Evolutionary conservation across 2,329 filamentous ascomycete species (phyloP).

Genomic region (Remersonia thermophila): DNA sequence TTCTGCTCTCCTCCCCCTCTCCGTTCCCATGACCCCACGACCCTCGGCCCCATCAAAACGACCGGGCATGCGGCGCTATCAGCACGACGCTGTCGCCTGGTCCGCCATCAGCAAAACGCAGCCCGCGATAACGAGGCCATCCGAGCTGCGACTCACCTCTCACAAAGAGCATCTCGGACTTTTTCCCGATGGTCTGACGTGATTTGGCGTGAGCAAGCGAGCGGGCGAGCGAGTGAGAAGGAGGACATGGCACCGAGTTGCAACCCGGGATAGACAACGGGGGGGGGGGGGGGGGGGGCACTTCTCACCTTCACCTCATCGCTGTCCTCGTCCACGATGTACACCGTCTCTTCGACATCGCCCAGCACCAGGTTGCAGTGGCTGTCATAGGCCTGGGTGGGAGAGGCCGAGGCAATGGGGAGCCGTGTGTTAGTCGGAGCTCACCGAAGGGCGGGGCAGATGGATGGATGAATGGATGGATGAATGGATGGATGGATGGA

Average conservation of each 20-base stretch:
- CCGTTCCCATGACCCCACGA: too few relatives aligned
- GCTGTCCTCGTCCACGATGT: constrained; percentile 73
- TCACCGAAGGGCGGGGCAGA: too few relatives aligned
- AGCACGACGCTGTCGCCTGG: constrained; percentile 22
- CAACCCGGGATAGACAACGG: too few relatives aligned
- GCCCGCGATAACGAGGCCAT: neutral
- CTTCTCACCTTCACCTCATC: constrained; percentile 55
- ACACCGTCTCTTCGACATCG: constrained; percentile 95
- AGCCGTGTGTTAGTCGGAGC: constrained; percentile 2
- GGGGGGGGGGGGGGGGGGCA: too few relatives aligned
- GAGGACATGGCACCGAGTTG: too few relatives aligned
- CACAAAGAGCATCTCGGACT: constrained; percentile 97
- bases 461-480: too few relatives aligned
- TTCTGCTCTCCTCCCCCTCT: too few relatives aligned
- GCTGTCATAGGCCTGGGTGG: constrained; percentile 78
- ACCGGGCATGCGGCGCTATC: constrained; percentile 18
- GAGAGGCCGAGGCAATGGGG: too few relatives aligned
- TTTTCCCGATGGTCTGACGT: constrained; percentile 76
- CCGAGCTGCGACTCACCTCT: constrained; percentile 51
- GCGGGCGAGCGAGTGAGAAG: too few relatives aligned
- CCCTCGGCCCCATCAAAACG: constrained; percentile 12
- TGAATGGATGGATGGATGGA: too few relatives aligned
- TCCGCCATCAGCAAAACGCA: neutral
- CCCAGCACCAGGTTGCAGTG: constrained; percentile 96
- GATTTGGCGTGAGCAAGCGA: constrained; percentile 4